Conservation (phyloP, 2,329 filamentous ascomycete genomes). For the Trichoderma citrinoviride region DNA sequence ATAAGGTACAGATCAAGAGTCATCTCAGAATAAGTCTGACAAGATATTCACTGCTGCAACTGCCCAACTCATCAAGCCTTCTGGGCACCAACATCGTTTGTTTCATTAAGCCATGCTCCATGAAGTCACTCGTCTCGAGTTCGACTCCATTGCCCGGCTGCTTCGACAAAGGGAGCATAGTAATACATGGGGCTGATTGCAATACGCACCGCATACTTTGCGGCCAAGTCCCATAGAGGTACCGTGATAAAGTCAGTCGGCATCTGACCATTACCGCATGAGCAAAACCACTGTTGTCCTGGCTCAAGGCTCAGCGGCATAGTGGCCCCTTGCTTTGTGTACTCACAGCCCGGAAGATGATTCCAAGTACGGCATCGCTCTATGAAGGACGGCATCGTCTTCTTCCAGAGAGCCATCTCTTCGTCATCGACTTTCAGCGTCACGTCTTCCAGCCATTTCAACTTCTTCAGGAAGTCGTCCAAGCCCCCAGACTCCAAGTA, state of each 20-base stretch:
- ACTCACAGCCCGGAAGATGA: constrained; percentile 45
- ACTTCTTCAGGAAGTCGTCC: constrained; percentile 42
- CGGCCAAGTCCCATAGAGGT: constrained; percentile 44
- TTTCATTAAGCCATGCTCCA: too few relatives aligned
- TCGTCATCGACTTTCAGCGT: constrained; percentile 47
- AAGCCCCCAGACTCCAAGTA: constrained; percentile 32
- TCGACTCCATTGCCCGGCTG: constrained; percentile 33
- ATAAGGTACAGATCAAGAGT: too few relatives aligned
- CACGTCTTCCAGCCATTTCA: constrained; percentile 38
- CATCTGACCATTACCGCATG: constrained; percentile 45
- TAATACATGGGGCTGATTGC: constrained; percentile 57
- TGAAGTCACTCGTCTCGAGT: neutral
- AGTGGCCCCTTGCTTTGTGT: constrained; percentile 35
- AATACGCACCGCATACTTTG: constrained; percentile 49
- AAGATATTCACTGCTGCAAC: too few relatives aligned
- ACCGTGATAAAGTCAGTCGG: constrained; percentile 41
- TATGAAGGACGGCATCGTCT: constrained; percentile 41
- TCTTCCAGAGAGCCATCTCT: constrained; percentile 57
- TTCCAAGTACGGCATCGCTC: constrained; percentile 51
- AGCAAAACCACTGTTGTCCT: constrained; percentile 42
- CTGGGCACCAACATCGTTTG: too few relatives aligned
- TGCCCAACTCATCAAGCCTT: too few relatives aligned
- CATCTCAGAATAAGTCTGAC: too few relatives aligned
- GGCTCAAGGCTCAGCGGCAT: constrained; percentile 41
- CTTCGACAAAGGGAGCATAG: constrained; percentile 44